phyloP scores from a whole-genome alignment of 495 filamentous ascomycete species.

The Rusavskia elegans region DNA sequence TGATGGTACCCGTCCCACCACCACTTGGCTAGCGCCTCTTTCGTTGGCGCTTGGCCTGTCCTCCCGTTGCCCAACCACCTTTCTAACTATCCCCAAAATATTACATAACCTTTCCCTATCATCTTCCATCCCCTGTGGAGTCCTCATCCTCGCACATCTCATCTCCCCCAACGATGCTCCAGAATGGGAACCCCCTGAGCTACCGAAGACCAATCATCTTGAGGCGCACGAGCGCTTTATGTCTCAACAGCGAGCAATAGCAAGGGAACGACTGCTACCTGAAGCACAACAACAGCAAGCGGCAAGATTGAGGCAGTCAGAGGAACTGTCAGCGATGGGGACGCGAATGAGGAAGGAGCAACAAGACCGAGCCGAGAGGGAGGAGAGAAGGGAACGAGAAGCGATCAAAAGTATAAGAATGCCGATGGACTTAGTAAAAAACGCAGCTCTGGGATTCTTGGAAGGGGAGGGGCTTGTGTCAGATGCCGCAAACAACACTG shows the following conservation, averaged over 20 bases:
- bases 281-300: constrained; percentile 30
- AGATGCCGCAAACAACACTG: constrained; percentile 9
- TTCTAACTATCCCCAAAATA: too few species aligned
- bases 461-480: constrained; percentile 14
- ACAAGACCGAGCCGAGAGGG: constrained; percentile 19
- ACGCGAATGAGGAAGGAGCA: constrained; percentile 19
- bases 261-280: constrained; percentile 28
- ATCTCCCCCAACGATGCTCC: constrained; percentile 37
- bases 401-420: constrained; percentile 41
- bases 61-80: too few species aligned
- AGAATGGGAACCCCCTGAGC: constrained; percentile 34
- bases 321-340: constrained; percentile 5
- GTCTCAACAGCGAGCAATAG: constrained; percentile 26
- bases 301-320: background rate
- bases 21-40: too few species aligned
- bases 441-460: constrained; percentile 32
- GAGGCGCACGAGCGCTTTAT: constrained; percentile 14
- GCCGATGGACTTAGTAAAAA: constrained; percentile 32
- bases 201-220: constrained; percentile 19
- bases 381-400: constrained; percentile 29
- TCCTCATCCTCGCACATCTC: constrained; percentile 38
- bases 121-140: constrained; percentile 38
- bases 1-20: too few species aligned
- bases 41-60: too few species aligned
- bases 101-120: background rate